Base-by-base conservation (phyloP, 805 yeast species). In the Kluyveromyces starmeri region DNA sequence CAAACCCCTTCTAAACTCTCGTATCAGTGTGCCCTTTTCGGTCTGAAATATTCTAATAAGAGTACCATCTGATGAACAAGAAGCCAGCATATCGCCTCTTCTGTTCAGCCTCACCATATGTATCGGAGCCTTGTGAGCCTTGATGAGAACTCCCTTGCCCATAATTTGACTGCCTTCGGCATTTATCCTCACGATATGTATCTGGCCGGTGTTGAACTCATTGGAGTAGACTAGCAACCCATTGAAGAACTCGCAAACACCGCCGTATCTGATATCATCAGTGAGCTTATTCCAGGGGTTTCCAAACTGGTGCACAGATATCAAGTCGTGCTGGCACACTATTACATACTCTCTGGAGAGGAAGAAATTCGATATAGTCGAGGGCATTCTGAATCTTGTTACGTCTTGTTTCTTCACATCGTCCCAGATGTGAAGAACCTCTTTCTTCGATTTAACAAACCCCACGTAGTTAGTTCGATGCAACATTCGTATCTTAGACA, bases 381-480 rank as follows among this genome's bases (percentile, higher is more conserved):
- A 72, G 65, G 71, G 69, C 52, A 88, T 85, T 53, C 83, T 92
- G 39, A 92, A 59, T 23, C 71, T 70, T 13, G 84, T 64, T 4
- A 88, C 80, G 19, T 78, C 77, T 44, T 76, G 77, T 42, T 78
- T 71, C 57, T 83, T 83, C 40, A 83, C 58, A 54, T 89, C 97
- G 58, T 89, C 96, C 95, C 96, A 92, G 12, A 89, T 78, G 22
- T 85, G 70, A 24, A 86, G 71, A 54, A 82, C 83, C 59, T 83
- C 84, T 42, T 70, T 68, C 1, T 96, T 96, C 12, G 96, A 96
- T 1, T 96, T 96, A 0, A 86, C 83, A 27, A 92, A 60, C 1
- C 89, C 95, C 35, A 89, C 67, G 53, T 86, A 88, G 59, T 89
- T 89, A 0, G 96, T 86, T 27, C 96, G 71, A 53, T 85, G 83